Evolutionary conservation across 177 flowering plant species (phyloP).

Genomic region (Vitis hybrid): DNA sequence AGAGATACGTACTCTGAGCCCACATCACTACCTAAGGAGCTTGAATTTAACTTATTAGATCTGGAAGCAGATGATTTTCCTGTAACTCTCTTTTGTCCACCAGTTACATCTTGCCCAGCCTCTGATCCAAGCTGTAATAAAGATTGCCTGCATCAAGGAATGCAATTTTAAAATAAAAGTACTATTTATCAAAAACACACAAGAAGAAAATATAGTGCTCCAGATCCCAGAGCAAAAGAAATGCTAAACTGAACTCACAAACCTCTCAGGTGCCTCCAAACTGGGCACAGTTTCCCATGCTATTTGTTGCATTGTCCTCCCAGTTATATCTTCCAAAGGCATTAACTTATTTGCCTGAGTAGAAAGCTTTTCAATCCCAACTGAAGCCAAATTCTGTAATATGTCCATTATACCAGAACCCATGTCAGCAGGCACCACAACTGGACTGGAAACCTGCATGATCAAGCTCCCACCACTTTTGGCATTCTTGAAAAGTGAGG

Average conservation of each 20-base stretch:
- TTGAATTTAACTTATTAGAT: slow-evolving; percentile 25
- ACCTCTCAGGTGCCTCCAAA: slow-evolving; percentile 69
- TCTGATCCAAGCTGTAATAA: slow-evolving; percentile 40
- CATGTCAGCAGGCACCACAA: slow-evolving; percentile 80
- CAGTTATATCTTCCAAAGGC: slow-evolving; percentile 94
- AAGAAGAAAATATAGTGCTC: not conserved
- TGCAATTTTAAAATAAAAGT: not conserved
- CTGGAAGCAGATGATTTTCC: slow-evolving; percentile 29
- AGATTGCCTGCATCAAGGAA: slow-evolving; percentile 48
- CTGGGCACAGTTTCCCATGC: slow-evolving; percentile 70
- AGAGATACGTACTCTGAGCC: slow-evolving; percentile 72
- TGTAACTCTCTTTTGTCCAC: slow-evolving; percentile 25
- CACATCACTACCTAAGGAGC: slow-evolving; percentile 24
- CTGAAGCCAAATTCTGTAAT: slow-evolving; percentile 74
- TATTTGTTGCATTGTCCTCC: slow-evolving; percentile 82
- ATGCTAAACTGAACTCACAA: slow-evolving; percentile 17
- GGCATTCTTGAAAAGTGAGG: slow-evolving; percentile 60
- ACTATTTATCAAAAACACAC: not conserved
- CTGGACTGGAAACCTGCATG: slow-evolving; percentile 77
- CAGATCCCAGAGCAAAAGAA: too few species aligned
- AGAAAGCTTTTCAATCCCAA: slow-evolving; percentile 91
- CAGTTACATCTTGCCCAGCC: slow-evolving; percentile 27
- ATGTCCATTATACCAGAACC: slow-evolving; percentile 83
- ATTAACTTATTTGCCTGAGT: slow-evolving; percentile 84
- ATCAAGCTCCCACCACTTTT: slow-evolving; percentile 69